Conservation (phyloP, 2,329 filamentous ascomycete species). For the Aureobasidium mangrovei region DNA sequence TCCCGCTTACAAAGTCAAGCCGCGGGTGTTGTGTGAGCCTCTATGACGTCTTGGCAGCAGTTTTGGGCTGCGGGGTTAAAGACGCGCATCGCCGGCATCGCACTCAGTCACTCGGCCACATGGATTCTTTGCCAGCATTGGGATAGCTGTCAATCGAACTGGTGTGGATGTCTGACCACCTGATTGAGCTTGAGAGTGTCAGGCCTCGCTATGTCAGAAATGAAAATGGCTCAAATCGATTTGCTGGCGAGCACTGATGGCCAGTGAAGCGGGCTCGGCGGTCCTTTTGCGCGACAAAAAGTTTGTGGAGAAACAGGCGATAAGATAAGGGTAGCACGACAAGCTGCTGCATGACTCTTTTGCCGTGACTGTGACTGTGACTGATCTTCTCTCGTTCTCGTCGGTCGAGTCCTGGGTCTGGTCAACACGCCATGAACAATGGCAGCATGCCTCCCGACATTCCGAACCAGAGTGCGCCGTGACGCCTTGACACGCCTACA, state of each 20-base stretch:
- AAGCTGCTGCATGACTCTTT: not conserved
- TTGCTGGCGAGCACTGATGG: not conserved
- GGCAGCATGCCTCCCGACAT: slow-evolving; percentile 13
- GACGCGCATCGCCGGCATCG: not conserved
- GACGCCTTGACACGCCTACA: slow-evolving; percentile 1
- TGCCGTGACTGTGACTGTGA: not conserved
- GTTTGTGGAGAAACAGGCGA: not conserved
- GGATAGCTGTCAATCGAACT: no score
- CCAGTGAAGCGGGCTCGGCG: no score
- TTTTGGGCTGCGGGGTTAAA: not conserved
- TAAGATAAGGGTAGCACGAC: slow-evolving; percentile 4
- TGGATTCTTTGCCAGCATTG: not conserved
- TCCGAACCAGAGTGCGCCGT: slow-evolving; percentile 8
- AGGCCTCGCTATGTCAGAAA: not conserved
- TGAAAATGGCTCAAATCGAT: not conserved
- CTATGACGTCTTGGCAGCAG: slow-evolving; percentile 15
- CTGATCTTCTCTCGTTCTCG: not conserved
- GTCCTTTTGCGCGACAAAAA: not conserved
- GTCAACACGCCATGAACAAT: slow-evolving; percentile 8
- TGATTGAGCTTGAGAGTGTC: no score
- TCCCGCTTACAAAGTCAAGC: not conserved
- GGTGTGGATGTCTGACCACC: no score
- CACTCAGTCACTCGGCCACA: not conserved
- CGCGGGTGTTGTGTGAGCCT: not conserved
- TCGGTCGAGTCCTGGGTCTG: not conserved